Evolutionary conservation across 208 protist species (phyloP), one percentile per base, ranked within the genome.

Genomic region (Acanthamoeba culbertsoni): DNA sequence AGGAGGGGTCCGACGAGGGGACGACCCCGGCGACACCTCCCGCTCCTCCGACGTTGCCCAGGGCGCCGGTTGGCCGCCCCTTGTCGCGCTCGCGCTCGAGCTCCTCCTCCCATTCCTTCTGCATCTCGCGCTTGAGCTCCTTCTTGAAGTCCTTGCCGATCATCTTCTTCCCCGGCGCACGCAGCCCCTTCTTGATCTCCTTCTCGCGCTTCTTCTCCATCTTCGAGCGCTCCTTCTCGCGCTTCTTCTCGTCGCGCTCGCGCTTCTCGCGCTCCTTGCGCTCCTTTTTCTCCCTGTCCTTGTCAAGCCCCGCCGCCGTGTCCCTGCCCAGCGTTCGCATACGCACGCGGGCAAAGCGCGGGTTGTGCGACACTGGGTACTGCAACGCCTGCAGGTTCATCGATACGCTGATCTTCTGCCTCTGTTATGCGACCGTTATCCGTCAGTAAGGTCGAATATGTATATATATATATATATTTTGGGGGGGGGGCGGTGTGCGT

Each of bases 181-280:
- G 31, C 48, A 90, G 37, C 40, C 35, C 62, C 84, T 93, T 93
- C 88, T 93, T 93, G 53, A 63, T 37, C 28, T 77, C 65, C 88
- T 93, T 93, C 40, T 93, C 65, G 18, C 53, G 43, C 63, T 93
- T 93, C 63, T 93, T 93, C 88, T 93, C 65, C 35, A 82, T 75
- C 63, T 93, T 93, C 6, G 57, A 68, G 28, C 65, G 43, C 37
- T 93, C 65, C 62, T 82, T 77, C 48, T 93, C 65, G n/a, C 65
- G 43, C 48, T 93, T 93, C 62, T 82, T 77, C 31, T 93, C 88
- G 8, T 73, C 59, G 20, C 59, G 75, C 68, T 93, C 65, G 18
- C 65, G n/a, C 63, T 45, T 77, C 48, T 93, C 65, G 33, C 65
- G 35, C 26, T 93, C 65, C 63, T 77, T 93, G 20, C 65, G 57